Conservation (phyloP, 768 basidiomycete species). For the Mycena rosella region DNA sequence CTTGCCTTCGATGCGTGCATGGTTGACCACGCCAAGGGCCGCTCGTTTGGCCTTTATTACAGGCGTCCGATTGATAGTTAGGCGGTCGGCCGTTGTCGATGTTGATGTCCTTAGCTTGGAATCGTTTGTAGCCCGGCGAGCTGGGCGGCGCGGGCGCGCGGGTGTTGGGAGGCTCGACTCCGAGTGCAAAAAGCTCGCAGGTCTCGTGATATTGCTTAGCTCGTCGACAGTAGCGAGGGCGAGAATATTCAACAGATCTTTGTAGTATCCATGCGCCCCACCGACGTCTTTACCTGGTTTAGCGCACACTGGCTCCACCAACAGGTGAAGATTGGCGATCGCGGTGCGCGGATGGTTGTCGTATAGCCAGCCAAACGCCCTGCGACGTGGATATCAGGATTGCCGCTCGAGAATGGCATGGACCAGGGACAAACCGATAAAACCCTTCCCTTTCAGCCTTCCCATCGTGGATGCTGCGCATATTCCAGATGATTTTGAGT, state of each 20-base stretch:
- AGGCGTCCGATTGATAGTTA: conserved; percentile 20
- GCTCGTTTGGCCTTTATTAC: conserved; percentile 43
- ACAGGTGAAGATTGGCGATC: conserved; percentile 66
- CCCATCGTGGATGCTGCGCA: conserved; percentile 77
- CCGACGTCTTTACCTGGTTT: conserved; percentile 44
- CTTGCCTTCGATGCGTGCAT: conserved; percentile 55
- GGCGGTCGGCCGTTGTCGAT: neutral
- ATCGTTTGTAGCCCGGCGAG: neutral
- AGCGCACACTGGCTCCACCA: conserved; percentile 66
- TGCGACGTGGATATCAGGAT: conserved; percentile 34
- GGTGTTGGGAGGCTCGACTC: conserved; percentile 13
- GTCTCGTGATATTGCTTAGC: conserved; percentile 47
- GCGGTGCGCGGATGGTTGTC: conserved; percentile 78
- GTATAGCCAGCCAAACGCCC: conserved; percentile 77
- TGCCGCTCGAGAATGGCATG: neutral
- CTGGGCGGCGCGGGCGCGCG: no score
- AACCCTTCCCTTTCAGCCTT: conserved; percentile 72
- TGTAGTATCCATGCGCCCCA: conserved; percentile 76
- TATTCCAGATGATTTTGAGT: conserved; percentile 75
- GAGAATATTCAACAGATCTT: conserved; percentile 79
- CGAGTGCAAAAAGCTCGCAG: conserved; percentile 48
- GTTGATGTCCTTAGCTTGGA: no score
- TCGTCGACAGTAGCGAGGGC: conserved; percentile 68
- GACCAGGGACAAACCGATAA: conserved; percentile 56
- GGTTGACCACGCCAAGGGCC: conserved; percentile 40